These are phyloP conservation scores for Candida odintsovae DNA, from an alignment of 805 yeast species.

Conservation along the genomic window DNA sequence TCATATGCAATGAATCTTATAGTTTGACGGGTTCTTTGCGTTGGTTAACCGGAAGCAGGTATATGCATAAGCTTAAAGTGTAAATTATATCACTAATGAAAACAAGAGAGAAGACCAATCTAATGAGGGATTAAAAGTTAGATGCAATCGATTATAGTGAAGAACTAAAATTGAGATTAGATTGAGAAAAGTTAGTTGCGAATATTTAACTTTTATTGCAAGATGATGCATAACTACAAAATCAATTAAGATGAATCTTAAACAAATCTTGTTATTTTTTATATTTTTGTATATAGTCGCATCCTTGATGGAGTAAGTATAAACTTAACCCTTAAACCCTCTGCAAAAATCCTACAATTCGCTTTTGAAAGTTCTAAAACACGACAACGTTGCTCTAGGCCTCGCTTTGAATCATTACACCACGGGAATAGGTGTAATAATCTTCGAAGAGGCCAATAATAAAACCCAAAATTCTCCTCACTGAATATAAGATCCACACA, in stretches of 20 bases:
- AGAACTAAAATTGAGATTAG: not conserved
- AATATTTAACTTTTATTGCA: too few relatives aligned
- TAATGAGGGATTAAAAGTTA: too few relatives aligned
- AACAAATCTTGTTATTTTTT: not conserved
- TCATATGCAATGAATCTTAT: not conserved
- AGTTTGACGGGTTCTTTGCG: not conserved
- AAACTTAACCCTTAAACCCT: constrained; percentile 4
- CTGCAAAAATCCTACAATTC: constrained; percentile 18
- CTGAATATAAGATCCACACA: not conserved
- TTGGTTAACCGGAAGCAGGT: not conserved
- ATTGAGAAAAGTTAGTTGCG: not conserved
- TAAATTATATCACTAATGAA: not conserved
- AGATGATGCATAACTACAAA: not conserved
- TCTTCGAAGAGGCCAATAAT: constrained; percentile 41
- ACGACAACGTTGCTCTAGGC: constrained; percentile 26
- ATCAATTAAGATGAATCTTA: not conserved
- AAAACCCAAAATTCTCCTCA: not conserved
- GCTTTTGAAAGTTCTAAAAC: constrained; percentile 12
- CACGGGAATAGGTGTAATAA: constrained; percentile 33
- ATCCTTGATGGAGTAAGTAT: constrained; percentile 1
- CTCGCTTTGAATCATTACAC: constrained; percentile 42
- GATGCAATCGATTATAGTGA: not conserved
- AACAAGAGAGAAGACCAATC: too few relatives aligned
- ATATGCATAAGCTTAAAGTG: not conserved
- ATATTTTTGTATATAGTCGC: not conserved